Evolutionary conservation across 768 basidiomycete species (phyloP).

Genomic region (Leccinum longicurvipes): DNA sequence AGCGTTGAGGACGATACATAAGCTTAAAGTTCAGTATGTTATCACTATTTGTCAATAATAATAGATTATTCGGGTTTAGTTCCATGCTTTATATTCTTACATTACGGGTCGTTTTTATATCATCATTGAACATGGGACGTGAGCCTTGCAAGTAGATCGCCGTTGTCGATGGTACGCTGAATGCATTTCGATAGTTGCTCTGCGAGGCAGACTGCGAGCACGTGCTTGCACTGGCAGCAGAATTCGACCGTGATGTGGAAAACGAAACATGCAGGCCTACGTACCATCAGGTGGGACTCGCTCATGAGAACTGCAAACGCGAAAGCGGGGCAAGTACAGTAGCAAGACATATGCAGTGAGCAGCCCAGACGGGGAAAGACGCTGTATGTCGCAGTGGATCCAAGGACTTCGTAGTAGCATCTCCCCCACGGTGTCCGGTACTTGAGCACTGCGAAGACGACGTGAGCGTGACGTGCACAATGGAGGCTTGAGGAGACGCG

Average conservation of each 20-base stretch:
- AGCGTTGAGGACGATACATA: conserved; percentile 5
- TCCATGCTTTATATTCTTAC: conserved; percentile 9
- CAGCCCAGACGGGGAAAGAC: conserved; percentile 51
- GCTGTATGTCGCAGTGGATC: conserved; percentile 59
- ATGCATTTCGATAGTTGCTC: conserved; percentile 48
- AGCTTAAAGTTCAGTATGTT: conserved; percentile 13
- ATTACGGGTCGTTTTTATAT: conserved; percentile 1
- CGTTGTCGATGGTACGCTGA: conserved; percentile 43
- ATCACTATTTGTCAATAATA: conserved; percentile 27
- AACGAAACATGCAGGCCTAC: neutral
- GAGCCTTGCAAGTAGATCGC: conserved; percentile 44
- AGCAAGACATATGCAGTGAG: conserved; percentile 42
- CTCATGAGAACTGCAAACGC: conserved; percentile 57
- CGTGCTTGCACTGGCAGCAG: conserved; percentile 69
- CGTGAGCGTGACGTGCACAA: neutral
- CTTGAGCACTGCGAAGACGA: conserved; percentile 49
- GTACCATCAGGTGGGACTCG: conserved; percentile 63
- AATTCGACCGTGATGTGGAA: conserved; percentile 1
- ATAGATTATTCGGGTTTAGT: conserved; percentile 15
- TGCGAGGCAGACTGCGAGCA: conserved; percentile 65
- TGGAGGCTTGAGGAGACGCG: conserved; percentile 9
- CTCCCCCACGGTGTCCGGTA: conserved; percentile 57
- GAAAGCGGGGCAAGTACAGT: conserved; percentile 78
- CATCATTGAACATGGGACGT: conserved; percentile 14
- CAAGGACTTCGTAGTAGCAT: conserved; percentile 62